Base-by-base conservation (phyloP, 2,329 filamentous ascomycete genomes). In the Ceratocystis albifundus region DNA sequence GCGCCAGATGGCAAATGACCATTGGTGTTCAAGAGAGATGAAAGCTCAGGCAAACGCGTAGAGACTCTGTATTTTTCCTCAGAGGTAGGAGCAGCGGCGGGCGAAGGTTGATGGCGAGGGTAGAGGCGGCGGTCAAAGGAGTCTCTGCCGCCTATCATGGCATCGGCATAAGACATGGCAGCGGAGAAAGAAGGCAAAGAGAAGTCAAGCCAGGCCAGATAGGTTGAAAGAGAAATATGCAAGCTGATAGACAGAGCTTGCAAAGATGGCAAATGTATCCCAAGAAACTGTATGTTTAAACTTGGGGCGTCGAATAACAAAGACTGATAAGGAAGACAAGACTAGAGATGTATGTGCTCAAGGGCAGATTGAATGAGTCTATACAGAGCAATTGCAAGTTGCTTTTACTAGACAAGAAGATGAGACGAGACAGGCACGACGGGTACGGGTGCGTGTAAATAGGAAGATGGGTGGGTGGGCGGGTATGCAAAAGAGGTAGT, bases 41-140 rank as follows among this genome's bases (percentile, higher is more conserved):
- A 62, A 44, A 62, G 61, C 36, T 45, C 61, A 20, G 61, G 61
- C 20, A 62, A 41, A 32, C 61, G 61, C 50, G 20, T 12, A 15
- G 50, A 55, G 10, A 12, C 10, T 3, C 50, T 20, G 50, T 22
- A 55, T 28, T 55, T 55, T 22, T 55, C 50, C 12, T 55, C 50
- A 3, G 50, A 48, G 7, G 45, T 8, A 48, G 45, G 45, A 55
- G 50, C 32, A 10, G 32, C 32, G 32, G 32, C 10, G 32, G 32
- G 20, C 20, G 50, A 12, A 15, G 50, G 50, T 28, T 55, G 50
- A 15, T 55, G 20, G 22, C 50, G 50, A 22, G 50, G 22, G 12
- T 55, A 22, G 50, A 12, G 50, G 22, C 22, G n/a, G 20, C 20
- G 50, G 25, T 55, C 22, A 25, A 55, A 55, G 50, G 50, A 28